Percentiles rank a stretch among this genome's conserved stretches.
These are phyloP conservation scores for Leptodontidium sp. DNA, from an alignment of 2,329 filamentous ascomycete species.

Conservation along the genomic window DNA sequence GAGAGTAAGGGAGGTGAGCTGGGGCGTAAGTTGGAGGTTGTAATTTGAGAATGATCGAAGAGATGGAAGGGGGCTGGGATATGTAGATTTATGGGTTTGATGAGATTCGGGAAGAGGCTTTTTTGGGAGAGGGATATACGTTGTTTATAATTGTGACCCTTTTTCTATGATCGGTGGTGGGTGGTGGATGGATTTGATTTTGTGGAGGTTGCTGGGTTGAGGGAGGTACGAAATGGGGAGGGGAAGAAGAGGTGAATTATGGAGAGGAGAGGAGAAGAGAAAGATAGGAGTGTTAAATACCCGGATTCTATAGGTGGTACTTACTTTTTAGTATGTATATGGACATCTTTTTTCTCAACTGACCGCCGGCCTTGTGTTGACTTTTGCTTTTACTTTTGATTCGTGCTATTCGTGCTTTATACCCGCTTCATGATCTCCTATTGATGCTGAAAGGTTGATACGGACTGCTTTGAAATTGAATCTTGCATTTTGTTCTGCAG, in stretches of 20 bases:
- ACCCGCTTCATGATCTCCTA: too few species aligned
- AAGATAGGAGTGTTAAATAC: background rate
- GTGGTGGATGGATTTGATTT: background rate
- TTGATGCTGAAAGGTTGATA: too few species aligned
- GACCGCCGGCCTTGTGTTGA: too few species aligned
- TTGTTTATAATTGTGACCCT: background rate
- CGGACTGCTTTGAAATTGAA: too few species aligned
- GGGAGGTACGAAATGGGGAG: too few species aligned
- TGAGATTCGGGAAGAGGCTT: background rate
- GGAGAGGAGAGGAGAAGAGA: background rate
- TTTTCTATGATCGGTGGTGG: background rate
- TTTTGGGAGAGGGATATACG: background rate
- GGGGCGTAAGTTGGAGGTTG: background rate
- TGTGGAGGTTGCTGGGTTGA: background rate
- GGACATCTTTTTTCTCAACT: background rate
- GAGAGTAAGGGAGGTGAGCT: background rate
- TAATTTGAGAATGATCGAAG: background rate
- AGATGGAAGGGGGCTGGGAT: background rate
- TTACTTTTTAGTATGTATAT: background rate
- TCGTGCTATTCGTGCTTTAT: too few species aligned
- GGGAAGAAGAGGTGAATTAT: background rate
- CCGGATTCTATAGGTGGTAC: background rate
- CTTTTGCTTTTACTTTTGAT: too few species aligned
- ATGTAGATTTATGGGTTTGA: background rate
- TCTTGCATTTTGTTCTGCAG: too few species aligned